Evolutionary conservation across 1,139 yeast genomes (phyloP).

Genomic region (Debaryomyces coudertii): DNA sequence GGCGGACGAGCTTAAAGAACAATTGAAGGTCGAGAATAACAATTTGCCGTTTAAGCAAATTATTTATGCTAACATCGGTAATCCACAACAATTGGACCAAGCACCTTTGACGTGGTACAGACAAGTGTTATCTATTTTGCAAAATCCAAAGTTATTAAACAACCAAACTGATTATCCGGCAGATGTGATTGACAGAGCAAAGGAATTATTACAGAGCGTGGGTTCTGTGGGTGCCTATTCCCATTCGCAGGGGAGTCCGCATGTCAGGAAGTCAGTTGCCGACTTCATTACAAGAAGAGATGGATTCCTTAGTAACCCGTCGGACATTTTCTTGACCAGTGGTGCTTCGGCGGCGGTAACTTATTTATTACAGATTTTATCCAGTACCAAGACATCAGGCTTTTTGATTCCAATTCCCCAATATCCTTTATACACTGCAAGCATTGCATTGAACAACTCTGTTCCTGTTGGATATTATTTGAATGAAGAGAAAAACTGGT

Average conservation of each 20-base stretch:
- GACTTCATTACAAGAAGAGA: conserved; percentile 70
- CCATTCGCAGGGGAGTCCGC: conserved; percentile 81
- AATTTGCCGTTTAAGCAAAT: conserved; percentile 74
- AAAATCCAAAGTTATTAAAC: conserved; percentile 72
- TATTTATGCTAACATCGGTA: conserved; percentile 91
- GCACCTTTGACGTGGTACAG: conserved; percentile 94
- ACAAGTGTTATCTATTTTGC: conserved; percentile 82
- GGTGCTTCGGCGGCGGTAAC: conserved; percentile 95
- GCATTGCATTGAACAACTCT: conserved; percentile 80
- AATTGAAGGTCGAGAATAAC: conserved; percentile 39
- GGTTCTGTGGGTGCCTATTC: conserved; percentile 96
- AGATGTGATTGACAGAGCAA: conserved; percentile 79
- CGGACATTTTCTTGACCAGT: conserved; percentile 78
- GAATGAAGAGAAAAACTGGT: conserved; percentile 82
- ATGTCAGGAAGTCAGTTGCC: conserved; percentile 77
- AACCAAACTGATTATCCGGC: conserved; percentile 50
- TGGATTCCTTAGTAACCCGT: conserved; percentile 57
- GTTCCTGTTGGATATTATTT: conserved; percentile 86
- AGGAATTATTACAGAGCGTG: conserved; percentile 55
- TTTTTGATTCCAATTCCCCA: conserved; percentile 96
- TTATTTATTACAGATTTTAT: conserved; percentile 69
- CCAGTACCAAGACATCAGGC: conserved; percentile 71
- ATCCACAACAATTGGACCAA: conserved; percentile 95
- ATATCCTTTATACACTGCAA: conserved; percentile 93
- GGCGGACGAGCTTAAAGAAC: conserved; percentile 74